phyloP scores from a whole-genome alignment of 768 basidiomycete genomes.

The Agaricus bisporus region DNA sequence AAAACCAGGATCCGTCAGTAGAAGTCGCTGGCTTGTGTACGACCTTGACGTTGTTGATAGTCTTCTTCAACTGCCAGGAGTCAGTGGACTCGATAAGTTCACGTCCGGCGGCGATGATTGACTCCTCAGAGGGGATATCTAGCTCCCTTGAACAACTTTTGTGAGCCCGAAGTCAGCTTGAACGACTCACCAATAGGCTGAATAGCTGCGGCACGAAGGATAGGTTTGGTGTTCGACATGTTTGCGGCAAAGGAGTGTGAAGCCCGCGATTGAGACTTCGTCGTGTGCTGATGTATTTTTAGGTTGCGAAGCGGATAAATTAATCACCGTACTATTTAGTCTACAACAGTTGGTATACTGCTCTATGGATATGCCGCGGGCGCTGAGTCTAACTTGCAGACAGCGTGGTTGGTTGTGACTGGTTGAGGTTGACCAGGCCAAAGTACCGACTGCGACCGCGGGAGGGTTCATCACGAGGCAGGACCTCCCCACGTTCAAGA shows the following conservation, averaged over 20 bases:
- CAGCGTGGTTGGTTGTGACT: background rate
- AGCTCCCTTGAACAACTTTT: slow-evolving; percentile 1
- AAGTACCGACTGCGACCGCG: slow-evolving; percentile 84
- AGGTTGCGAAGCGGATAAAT: background rate
- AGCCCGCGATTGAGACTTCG: background rate
- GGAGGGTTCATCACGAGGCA: slow-evolving; percentile 74
- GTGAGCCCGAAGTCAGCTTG: background rate
- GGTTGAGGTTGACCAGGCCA: slow-evolving; percentile 63
- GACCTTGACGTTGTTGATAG: slow-evolving; percentile 52
- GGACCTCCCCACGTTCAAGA: slow-evolving; percentile 70
- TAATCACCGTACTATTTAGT: slow-evolving; percentile 8
- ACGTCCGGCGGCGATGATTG: slow-evolving; percentile 44
- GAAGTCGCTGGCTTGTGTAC: slow-evolving; percentile 43
- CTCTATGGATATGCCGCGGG: background rate
- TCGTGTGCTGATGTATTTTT: slow-evolving; percentile 1
- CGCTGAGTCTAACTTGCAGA: background rate
- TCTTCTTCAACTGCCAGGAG: slow-evolving; percentile 66
- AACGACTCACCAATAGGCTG: slow-evolving; percentile 20
- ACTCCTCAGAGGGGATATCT: slow-evolving; percentile 62
- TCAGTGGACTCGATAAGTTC: slow-evolving; percentile 50
- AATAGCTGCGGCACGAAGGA: slow-evolving; percentile 22
- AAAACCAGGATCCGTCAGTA: slow-evolving; percentile 63
- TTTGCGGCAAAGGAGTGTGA: background rate
- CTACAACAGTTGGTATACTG: background rate
- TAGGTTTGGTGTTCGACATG: slow-evolving; percentile 14